Percentiles rank a stretch among this genome's conserved stretches.
Conservation (phyloP, 805 yeast species). For the Grigorovia yakushimaensis region DNA sequence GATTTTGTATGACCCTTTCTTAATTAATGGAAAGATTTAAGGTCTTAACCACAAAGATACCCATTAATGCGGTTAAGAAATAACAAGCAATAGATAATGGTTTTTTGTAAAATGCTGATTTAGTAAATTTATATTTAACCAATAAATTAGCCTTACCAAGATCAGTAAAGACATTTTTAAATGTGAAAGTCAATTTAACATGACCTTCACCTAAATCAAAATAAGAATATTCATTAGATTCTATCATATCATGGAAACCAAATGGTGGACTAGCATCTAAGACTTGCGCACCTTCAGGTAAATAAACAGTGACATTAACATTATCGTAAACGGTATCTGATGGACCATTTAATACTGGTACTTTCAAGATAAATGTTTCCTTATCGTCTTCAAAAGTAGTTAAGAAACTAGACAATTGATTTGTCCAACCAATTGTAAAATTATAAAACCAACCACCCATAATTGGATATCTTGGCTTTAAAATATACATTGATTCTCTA, state of each 20-base stretch:
- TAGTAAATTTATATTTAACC: slow-evolving; percentile 54
- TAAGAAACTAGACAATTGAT: slow-evolving; percentile 44
- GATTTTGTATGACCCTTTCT: neutral
- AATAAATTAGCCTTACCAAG: slow-evolving; percentile 45
- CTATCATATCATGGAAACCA: slow-evolving; percentile 15
- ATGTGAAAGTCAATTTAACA: slow-evolving; percentile 54
- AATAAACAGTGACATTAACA: slow-evolving; percentile 49
- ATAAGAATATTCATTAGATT: slow-evolving; percentile 39
- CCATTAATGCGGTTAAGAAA: slow-evolving; percentile 48
- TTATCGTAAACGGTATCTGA: slow-evolving; percentile 57
- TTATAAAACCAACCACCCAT: slow-evolving; percentile 95
- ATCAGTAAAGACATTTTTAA: slow-evolving; percentile 58
- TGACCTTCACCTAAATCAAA: slow-evolving; percentile 75
- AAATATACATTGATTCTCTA: slow-evolving; percentile 33
- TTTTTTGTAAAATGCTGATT: slow-evolving; percentile 45
- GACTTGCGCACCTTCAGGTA: slow-evolving; percentile 79
- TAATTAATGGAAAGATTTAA: slow-evolving; percentile 33
- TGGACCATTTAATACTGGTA: slow-evolving; percentile 71
- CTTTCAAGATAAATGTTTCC: slow-evolving; percentile 46
- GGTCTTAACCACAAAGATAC: slow-evolving; percentile 40
- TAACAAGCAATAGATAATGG: slow-evolving; percentile 58
- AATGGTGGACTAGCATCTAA: slow-evolving; percentile 50
- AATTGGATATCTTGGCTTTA: slow-evolving; percentile 86
- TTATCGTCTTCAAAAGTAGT: slow-evolving; percentile 31
- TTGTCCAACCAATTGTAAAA: slow-evolving; percentile 92